Evolutionary conservation across 768 basidiomycete species (phyloP), one percentile per base, ranked within the genome.

Genomic region (Psilocybe tampanensis): DNA sequence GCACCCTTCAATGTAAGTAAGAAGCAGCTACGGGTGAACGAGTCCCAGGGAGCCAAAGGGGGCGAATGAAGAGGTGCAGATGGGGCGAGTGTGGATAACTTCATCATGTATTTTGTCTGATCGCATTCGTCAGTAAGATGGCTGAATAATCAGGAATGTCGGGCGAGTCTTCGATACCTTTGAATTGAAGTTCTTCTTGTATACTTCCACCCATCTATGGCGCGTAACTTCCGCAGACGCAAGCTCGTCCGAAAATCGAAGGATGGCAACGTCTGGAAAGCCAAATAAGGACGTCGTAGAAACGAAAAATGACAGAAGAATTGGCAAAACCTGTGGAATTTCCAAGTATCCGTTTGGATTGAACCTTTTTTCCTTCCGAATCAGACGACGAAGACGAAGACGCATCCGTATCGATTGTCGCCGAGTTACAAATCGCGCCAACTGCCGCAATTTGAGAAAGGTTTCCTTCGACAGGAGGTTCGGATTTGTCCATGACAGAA

Each of bases 71-170:
- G 54, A 17, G 53, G 29, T 11, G 44, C 41, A 13, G 56, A 32
- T 8, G 54, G 39, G 13, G 69, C 58, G 3, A 68, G 54, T 36
- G 54, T 55, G 7, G 72, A 71, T 13, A 80, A 65, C 60, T 81
- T 83, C 47, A 84, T 61, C 71, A 82, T 82, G 64, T 74, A 85
- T 68, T 85, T 86, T 34, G 78, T 81, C 75, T 81, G 43, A 21
- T 18, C 19, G 18, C 9, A 6, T 22, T 34, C 33, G 2, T 48
- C 18, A 18, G 12, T n/a, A 3, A n/a, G n/a, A n/a, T n/a, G 3
- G 24, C 24, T 26, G 8, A 62, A 59, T 21, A 39, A 57, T 21
- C 12, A 18, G 33, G 15, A 18, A 29, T 5, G 4, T 29, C 29
- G 36, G 19, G 15, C 19, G 13, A 13, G 12, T 34, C 9, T 42